Evolutionary conservation across 805 yeast species (phyloP), one percentile per base, ranked within the genome.

Genomic region (Sugiyamaella americana): DNA sequence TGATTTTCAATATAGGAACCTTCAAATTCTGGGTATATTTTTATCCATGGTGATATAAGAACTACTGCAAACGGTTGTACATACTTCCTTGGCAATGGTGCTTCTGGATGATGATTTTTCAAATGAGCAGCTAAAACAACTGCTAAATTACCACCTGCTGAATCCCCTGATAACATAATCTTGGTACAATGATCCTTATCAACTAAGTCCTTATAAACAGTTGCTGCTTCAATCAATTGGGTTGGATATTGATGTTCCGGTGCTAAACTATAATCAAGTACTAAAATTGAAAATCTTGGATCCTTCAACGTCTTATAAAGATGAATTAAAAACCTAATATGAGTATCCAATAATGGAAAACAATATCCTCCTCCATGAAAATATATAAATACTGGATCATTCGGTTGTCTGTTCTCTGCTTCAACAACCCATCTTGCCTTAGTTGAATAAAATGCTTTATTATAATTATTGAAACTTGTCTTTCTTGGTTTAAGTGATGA

Each of bases 341-440:
- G 43, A 8, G 49, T 22, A 6, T 23, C 41, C 18, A 41, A 19
- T 11, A 37, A 16, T 17, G 48, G 41, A 26, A 51, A 32, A n/a
- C 34, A 46, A 32, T 44, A 51, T 24, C 54, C 54, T 23, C 54
- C 54, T 4, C 54, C 54, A 29, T 51, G 54, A 44, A 48, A 51
- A 26, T 40, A 49, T 11, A 51, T 30, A 18, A 51, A n/a, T 6
- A 51, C 46, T 5, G 54, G 54, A 29, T 51, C 54, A n/a, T 40
- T 38, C 11, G 52, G 50, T 5, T 17, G 19, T 10, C 54, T 36
- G 35, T 48, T 40, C 18, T 37, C 40, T 8, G 50, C 52, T 22
- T 51, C 50, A 16, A 38, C 47, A 3, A 51, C 38, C 54, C 54
- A 51, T 5, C 29, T 19, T 22, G 48, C 26, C 8, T 37, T 37